phyloP scores from a whole-genome alignment of 2,329 filamentous ascomycete species.

The Xylaria sp. region DNA sequence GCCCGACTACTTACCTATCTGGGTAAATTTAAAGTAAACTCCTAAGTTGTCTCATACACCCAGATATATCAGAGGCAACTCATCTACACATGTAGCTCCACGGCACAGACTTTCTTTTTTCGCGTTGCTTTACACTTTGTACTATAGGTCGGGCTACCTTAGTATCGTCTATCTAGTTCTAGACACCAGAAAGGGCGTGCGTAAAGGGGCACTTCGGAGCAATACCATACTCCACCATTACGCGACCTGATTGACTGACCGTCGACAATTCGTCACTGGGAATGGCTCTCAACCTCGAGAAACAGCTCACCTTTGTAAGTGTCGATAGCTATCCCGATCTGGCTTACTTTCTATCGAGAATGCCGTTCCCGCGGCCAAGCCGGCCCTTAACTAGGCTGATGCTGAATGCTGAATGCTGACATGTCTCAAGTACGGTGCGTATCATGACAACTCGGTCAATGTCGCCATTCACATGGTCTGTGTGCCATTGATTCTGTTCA shows the following conservation, averaged over 20 bases:
- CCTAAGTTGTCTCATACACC: neutral
- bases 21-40: neutral
- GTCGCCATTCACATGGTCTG: constrained; percentile 82
- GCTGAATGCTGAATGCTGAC: constrained; percentile 22
- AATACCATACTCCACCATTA: constrained; percentile 5
- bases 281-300: constrained; percentile 82
- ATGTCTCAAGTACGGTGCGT: constrained; percentile 77
- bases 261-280: constrained; percentile 28
- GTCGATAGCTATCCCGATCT: neutral
- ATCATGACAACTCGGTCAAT: constrained; percentile 83
- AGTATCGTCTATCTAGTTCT: neutral
- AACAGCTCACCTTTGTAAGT: constrained; percentile 83
- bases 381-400: neutral
- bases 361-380: neutral
- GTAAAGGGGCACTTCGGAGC: neutral
- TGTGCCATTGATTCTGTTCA: constrained; percentile 79
- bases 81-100: constrained; percentile 6
- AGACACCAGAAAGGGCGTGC: neutral
- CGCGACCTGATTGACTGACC: neutral
- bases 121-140: constrained; percentile 15
- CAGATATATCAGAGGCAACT: neutral
- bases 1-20: neutral
- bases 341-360: neutral
- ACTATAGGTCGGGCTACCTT: constrained; percentile 19
- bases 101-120: neutral